A percentile compares a stretch with the other conserved stretches of the same genome.
Evolutionary conservation across 75 land plant species (phyloP).

Genomic region (Larix kaempferi): DNA sequence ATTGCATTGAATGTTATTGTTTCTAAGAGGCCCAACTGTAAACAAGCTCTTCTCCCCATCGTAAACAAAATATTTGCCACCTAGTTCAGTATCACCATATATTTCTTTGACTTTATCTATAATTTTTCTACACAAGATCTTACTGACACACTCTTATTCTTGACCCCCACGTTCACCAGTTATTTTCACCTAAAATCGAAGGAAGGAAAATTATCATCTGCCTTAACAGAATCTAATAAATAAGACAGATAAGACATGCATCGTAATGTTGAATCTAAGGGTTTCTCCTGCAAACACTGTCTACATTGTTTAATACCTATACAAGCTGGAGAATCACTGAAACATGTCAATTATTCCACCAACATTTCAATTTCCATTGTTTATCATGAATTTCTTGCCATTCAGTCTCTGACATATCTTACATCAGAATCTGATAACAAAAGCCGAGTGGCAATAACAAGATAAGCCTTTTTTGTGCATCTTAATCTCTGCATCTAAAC

Average conservation of each 20-base stretch:
- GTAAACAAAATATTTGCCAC: conserved; percentile 73
- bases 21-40: conserved; percentile 61
- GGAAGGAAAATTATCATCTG: neutral
- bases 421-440: too few relatives aligned
- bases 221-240: neutral
- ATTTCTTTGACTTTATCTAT: conserved; percentile 58
- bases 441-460: too few relatives aligned
- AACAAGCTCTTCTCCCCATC: conserved; percentile 89
- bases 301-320: too few relatives aligned
- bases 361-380: too few relatives aligned
- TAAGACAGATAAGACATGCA: neutral
- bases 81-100: conserved; percentile 45
- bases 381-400: too few relatives aligned
- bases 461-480: too few relatives aligned
- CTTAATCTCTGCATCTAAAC: too few relatives aligned
- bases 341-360: too few relatives aligned
- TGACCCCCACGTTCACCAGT: too few relatives aligned
- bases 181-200: neutral
- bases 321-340: too few relatives aligned
- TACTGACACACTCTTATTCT: conserved; percentile 34
- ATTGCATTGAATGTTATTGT: conserved; percentile 53
- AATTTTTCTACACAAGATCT: conserved; percentile 60
- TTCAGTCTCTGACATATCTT: too few relatives aligned
- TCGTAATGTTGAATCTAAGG: neutral
- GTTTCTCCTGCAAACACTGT: too few relatives aligned